Evolutionary conservation across 2,329 filamentous ascomycete genomes (phyloP).

Genomic region (Chrysosphaeria jannelii): DNA sequence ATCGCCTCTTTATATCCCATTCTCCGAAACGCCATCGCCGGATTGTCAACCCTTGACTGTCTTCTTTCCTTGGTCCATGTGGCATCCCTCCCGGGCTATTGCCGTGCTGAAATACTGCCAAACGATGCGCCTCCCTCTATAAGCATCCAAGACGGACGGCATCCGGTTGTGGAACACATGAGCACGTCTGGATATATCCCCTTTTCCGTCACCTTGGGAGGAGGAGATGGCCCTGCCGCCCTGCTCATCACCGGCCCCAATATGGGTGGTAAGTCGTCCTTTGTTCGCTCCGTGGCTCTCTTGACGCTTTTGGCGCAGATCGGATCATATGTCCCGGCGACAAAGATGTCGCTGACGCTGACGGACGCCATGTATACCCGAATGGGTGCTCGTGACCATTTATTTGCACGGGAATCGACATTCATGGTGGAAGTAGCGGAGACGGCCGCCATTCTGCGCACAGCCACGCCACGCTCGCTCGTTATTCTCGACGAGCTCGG

Average conservation of each 20-base stretch:
- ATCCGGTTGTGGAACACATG: conserved; percentile 87
- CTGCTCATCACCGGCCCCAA: conserved; percentile 88
- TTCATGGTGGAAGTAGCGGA: conserved; percentile 97
- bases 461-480: conserved; percentile 56
- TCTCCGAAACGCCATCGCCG: conserved; percentile 64
- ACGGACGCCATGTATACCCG: conserved; percentile 81
- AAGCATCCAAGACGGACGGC: conserved; percentile 41
- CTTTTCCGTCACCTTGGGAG: conserved; percentile 49
- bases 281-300: conserved; percentile 73
- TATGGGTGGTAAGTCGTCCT: conserved; percentile 98
- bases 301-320: conserved; percentile 86
- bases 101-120: conserved; percentile 14
- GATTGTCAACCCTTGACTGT: conserved; percentile 68
- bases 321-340: conserved; percentile 75
- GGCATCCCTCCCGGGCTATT: conserved; percentile 64
- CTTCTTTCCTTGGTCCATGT: conserved; percentile 64
- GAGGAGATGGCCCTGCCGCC: conserved; percentile 23
- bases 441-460: conserved; percentile 68
- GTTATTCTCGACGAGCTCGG: conserved; percentile 90
- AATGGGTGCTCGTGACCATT: conserved; percentile 88
- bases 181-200: conserved; percentile 71
- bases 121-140: too few relatives aligned
- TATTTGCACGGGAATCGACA: conserved; percentile 78
- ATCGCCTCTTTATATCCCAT: conserved; percentile 60
- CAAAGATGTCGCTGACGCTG: conserved; percentile 42